Base-by-base conservation (phyloP, 495 filamentous ascomycete species). In the Penicillium maclennaniae region DNA sequence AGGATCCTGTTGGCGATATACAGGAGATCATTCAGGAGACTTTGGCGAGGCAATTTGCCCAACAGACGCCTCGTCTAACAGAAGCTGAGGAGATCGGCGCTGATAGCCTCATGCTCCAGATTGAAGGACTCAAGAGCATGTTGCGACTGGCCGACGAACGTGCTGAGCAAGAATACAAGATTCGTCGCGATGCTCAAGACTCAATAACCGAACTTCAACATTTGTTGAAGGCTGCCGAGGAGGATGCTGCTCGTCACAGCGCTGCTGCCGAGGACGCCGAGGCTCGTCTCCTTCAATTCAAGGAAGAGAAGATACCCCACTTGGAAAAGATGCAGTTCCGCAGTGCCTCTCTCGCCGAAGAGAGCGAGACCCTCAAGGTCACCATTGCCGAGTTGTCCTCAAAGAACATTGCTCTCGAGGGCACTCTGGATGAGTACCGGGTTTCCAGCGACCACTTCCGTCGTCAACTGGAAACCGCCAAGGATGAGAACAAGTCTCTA, bases 191-290 rank as follows among this genome's bases (percentile, higher is more conserved):
- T 8, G 82, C 85, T 3, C 87, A 92, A 61, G 87, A 92, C 62
- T 83, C 83, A 47, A 74, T 91, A 23, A 77, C 79, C 36, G 86
- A 93, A 60, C 76, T 84, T 25, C 82, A 89, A 65, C 79, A 82
- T 50, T 77, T 86, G 16, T 75, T 93, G 6, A 82, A 84, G 54
- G 79, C 86, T 54, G 86, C 87, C 36, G 86, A 92, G 61, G 88
- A 93, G 56, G 83, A 85, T 60, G 72, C 83, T 54, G 74, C 72
- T 44, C 83, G 86, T 27, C 82, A 93, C 48, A 80, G 86, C 31
- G 80, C 87, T 52, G 76, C 85, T 21, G 76, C 87, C 15, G 83
- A 86, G 21, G 84, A 89, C 56, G 84, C 83, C 23, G 85, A 81
- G 54, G 63, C 69, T 34, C 77, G 75, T 56, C 62, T 86, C 17